phyloP scores from a whole-genome alignment of 2,329 filamentous ascomycete genomes.

The Ophiostoma perfectum region DNA sequence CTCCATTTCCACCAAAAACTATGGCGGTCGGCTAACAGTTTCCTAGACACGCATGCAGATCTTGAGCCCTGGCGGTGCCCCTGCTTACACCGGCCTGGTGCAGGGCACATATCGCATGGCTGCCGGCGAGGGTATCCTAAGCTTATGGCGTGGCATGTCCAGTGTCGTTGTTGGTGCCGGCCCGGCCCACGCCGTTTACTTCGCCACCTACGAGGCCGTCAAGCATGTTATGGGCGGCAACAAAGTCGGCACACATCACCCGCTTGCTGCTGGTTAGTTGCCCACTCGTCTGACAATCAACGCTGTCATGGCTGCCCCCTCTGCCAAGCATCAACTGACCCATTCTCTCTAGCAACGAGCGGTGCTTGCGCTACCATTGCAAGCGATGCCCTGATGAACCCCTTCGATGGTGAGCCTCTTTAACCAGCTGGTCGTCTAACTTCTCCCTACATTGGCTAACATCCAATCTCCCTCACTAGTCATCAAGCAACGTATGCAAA shows the following conservation, averaged over 20 bases:
- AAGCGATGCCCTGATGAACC: conserved; percentile 98
- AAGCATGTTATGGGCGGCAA: conserved; percentile 96
- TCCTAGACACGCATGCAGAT: conserved; percentile 94
- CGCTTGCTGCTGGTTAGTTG: conserved; percentile 76
- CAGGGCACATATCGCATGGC: conserved; percentile 92
- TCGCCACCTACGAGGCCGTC: conserved; percentile 94
- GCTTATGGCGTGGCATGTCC: conserved; percentile 92
- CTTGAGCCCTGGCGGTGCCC: conserved; percentile 72
- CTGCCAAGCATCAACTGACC: neutral
- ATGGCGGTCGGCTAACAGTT: conserved; percentile 24
- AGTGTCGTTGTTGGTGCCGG: conserved; percentile 94
- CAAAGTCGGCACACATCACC: conserved; percentile 79
- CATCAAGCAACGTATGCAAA: conserved; percentile 99
- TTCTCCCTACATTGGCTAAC: neutral
- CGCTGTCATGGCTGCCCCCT: conserved; percentile 9
- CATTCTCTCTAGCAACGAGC: conserved; percentile 63
- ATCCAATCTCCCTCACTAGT: conserved; percentile 48
- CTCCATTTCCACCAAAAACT: too few relatives aligned
- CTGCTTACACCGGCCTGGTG: conserved; percentile 79
- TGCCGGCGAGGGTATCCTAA: conserved; percentile 79
- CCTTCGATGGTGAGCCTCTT: conserved; percentile 75
- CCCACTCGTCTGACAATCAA: neutral
- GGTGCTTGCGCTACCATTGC: conserved; percentile 94
- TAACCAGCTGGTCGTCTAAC: neutral
- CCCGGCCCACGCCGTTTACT: conserved; percentile 95